A percentile compares a stretch with the other conserved stretches of the same genome.
phyloP scores from a whole-genome alignment of 345 rosid genomes.

The Trapa bicornis region DNA sequence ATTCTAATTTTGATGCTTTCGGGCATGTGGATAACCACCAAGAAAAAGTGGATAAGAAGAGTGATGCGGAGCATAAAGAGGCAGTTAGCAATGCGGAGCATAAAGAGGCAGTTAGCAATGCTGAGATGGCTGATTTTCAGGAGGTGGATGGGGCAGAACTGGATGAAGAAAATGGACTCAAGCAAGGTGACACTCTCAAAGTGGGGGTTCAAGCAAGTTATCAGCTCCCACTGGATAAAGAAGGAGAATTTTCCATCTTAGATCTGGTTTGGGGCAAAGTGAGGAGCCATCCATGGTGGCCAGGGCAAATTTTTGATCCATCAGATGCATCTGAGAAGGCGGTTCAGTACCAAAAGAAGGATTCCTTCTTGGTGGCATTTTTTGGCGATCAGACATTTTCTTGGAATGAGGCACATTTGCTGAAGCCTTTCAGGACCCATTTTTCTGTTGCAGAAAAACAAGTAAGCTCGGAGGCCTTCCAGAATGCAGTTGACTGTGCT shows the following conservation, averaged over 20 bases:
- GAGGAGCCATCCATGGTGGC: slow-evolving; percentile 84
- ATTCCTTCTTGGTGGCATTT: slow-evolving; percentile 53
- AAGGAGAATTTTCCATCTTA: slow-evolving; percentile 33
- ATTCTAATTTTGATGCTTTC: not conserved
- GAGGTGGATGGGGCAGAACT: slow-evolving; percentile 26
- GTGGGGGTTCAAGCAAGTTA: slow-evolving; percentile 26
- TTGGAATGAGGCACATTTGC: slow-evolving; percentile 53
- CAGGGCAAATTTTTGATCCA: slow-evolving; percentile 65
- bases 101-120: slow-evolving; percentile 15
- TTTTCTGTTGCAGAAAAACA: slow-evolving; percentile 49
- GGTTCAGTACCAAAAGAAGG: slow-evolving; percentile 43
- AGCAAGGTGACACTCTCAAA: slow-evolving; percentile 14
- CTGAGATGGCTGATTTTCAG: slow-evolving; percentile 19
- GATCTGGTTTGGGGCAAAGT: slow-evolving; percentile 77
- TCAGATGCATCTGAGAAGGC: slow-evolving; percentile 58
- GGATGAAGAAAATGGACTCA: slow-evolving; percentile 19
- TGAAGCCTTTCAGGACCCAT: slow-evolving; percentile 48
- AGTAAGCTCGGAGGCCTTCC: slow-evolving; percentile 42
- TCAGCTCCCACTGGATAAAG: slow-evolving; percentile 29
- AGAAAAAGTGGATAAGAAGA: not conserved
- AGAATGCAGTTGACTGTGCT: slow-evolving; percentile 52
- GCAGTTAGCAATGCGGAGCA: slow-evolving; percentile 5
- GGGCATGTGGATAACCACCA: not conserved
- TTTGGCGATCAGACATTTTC: slow-evolving; percentile 73
- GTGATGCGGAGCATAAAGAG: slow-evolving; percentile 10